Evolutionary conservation across 805 yeast species (phyloP).

Genomic region (Wickerhamomyces rabaulensis): DNA sequence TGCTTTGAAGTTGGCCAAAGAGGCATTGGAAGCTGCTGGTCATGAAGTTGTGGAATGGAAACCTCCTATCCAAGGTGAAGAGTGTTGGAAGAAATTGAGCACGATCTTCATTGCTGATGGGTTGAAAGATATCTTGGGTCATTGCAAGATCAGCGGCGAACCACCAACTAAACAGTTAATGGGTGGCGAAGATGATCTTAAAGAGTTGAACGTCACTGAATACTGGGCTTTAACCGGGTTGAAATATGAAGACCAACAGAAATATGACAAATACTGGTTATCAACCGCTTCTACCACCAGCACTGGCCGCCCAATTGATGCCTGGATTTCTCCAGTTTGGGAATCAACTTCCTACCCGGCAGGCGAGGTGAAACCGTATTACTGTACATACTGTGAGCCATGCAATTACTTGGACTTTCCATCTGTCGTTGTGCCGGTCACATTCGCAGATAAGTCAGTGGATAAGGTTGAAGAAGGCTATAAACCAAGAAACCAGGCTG

Average conservation of each 20-base stretch:
- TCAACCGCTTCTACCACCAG: conserved; percentile 27
- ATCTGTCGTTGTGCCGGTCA: conserved; percentile 38
- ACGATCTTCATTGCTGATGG: conserved; percentile 32
- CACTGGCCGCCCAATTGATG: conserved; percentile 39
- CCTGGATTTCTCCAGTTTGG: conserved; percentile 44
- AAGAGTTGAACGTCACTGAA: conserved; percentile 20
- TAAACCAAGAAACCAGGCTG: conserved; percentile 24
- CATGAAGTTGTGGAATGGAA: conserved; percentile 38
- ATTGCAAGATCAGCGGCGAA: conserved; percentile 25
- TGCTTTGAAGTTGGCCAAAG: conserved; percentile 31
- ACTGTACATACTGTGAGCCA: conserved; percentile 38
- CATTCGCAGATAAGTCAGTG: conserved; percentile 32
- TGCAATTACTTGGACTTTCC: conserved; percentile 37
- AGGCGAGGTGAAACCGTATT: conserved; percentile 34
- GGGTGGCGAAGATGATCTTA: conserved; percentile 12
- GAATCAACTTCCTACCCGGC: conserved; percentile 33
- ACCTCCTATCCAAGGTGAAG: conserved; percentile 28
- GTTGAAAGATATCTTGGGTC: conserved; percentile 6
- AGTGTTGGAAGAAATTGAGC: conserved; percentile 21
- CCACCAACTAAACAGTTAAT: conserved; percentile 28
- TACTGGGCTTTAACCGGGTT: conserved; percentile 36
- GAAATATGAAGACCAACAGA: conserved; percentile 31
- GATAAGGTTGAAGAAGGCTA: conserved; percentile 23
- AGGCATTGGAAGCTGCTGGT: conserved; percentile 29
- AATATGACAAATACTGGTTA: conserved; percentile 34